Evolutionary conservation across 2,329 filamentous ascomycete genomes (phyloP).

Genomic region (Sporothrix pallida): DNA sequence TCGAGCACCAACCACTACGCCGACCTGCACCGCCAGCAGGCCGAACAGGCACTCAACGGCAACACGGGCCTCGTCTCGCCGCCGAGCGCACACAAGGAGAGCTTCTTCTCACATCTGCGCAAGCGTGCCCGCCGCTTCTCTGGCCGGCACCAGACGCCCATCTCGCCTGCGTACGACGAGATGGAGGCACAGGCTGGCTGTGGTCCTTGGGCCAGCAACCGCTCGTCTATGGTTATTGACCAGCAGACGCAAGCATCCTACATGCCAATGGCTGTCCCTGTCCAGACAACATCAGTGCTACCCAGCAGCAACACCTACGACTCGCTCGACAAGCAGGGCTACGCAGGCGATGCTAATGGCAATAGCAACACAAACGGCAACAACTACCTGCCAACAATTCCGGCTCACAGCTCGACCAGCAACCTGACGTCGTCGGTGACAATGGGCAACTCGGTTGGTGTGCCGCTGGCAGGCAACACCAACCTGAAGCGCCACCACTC

Average conservation of each 20-base stretch:
- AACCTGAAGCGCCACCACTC: constrained; percentile 70
- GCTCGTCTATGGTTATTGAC: constrained; percentile 83
- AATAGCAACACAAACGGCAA: no score
- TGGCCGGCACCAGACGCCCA: constrained; percentile 82
- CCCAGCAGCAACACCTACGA: constrained; percentile 64
- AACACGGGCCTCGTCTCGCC: constrained; percentile 77
- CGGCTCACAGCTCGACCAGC: constrained; percentile 57
- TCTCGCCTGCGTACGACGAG: constrained; percentile 81
- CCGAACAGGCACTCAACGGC: constrained; percentile 87
- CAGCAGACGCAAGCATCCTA: constrained; percentile 45
- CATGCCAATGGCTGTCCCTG: constrained; percentile 33
- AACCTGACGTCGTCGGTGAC: constrained; percentile 38
- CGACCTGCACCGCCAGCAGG: constrained; percentile 86
- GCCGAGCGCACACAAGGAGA: constrained; percentile 82
- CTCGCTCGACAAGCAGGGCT: constrained; percentile 60
- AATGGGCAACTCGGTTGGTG: neutral
- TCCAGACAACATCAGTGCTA: constrained; percentile 54
- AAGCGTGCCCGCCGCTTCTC: constrained; percentile 93
- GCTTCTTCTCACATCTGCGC: constrained; percentile 96
- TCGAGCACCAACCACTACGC: constrained; percentile 93
- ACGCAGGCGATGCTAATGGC: constrained; percentile 39
- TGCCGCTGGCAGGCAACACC: constrained; percentile 49
- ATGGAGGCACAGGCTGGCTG: constrained; percentile 92
- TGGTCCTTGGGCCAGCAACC: constrained; percentile 83
- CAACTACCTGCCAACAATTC: constrained; percentile 50